Evolutionary conservation across 2,329 filamentous ascomycete species (phyloP).

Genomic region (Trichophyton rubrum): DNA sequence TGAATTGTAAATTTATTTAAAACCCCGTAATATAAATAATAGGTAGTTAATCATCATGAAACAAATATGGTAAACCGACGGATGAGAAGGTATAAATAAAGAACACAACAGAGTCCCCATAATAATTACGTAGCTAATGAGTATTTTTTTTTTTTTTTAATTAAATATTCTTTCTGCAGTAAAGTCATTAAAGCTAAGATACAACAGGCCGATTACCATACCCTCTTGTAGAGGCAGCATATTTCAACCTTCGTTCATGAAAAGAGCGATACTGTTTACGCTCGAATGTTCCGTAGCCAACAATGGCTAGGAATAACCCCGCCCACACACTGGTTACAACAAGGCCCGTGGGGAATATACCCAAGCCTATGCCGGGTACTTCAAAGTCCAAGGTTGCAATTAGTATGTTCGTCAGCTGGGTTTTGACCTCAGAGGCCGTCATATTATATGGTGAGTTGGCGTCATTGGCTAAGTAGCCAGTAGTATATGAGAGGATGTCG

Average conservation of each 20-base stretch:
- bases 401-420: slow-evolving; percentile 17
- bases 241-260: slow-evolving; percentile 20
- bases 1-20: no score
- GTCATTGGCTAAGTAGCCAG: slow-evolving; percentile 20
- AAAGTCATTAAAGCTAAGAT: background rate
- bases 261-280: slow-evolving; percentile 23
- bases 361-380: slow-evolving; percentile 23
- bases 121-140: background rate
- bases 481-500: slow-evolving; percentile 27
- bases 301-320: slow-evolving; percentile 20
- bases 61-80: no score
- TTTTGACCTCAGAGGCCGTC: slow-evolving; percentile 15
- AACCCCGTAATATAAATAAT: no score
- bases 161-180: background rate
- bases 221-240: slow-evolving; percentile 2
- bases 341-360: slow-evolving; percentile 22
- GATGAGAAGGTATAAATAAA: no score
- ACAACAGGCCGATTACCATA: background rate
- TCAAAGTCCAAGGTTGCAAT: slow-evolving; percentile 19
- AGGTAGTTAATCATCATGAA: no score
- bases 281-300: slow-evolving; percentile 24
- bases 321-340: slow-evolving; percentile 25
- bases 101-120: no score
- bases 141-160: background rate
- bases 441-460: slow-evolving; percentile 17